These are phyloP conservation scores for Saccharata proteae DNA, from an alignment of 2,329 filamentous ascomycete species.

Conservation along the genomic window DNA sequence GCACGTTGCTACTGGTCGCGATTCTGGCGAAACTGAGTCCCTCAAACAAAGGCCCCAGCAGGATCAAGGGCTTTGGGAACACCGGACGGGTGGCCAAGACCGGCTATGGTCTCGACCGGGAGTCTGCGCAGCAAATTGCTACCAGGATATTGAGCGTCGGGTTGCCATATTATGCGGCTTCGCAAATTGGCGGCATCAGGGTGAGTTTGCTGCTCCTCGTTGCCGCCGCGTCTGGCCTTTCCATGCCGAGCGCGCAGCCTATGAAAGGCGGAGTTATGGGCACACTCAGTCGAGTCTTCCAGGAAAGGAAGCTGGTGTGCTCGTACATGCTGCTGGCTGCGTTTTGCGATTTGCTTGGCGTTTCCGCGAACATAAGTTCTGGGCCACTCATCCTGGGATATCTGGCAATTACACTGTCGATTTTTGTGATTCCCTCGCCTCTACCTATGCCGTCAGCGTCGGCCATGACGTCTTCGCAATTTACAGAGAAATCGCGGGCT, in stretches of 20 bases:
- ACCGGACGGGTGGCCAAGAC: too few relatives aligned
- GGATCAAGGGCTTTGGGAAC: slow-evolving; percentile 20
- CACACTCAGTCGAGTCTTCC: slow-evolving; percentile 21
- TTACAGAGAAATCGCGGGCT: not conserved
- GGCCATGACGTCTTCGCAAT: slow-evolving; percentile 2
- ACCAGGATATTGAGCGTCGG: slow-evolving; percentile 29
- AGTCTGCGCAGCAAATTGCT: slow-evolving; percentile 12
- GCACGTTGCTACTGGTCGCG: slow-evolving; percentile 33
- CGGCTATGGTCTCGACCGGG: too few relatives aligned
- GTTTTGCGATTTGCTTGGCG: slow-evolving; percentile 21
- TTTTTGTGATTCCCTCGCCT: slow-evolving; percentile 38
- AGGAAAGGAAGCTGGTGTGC: slow-evolving; percentile 21
- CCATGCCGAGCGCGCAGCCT: slow-evolving; percentile 11
- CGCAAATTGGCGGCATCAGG: slow-evolving; percentile 42
- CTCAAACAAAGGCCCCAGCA: slow-evolving; percentile 20
- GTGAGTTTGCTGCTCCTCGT: slow-evolving; percentile 41
- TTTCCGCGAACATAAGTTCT: slow-evolving; percentile 9
- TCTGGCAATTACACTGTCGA: slow-evolving; percentile 31
- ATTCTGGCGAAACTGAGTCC: slow-evolving; percentile 24
- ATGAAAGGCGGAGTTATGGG: slow-evolving; percentile 16
- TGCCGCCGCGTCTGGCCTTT: slow-evolving; percentile 33
- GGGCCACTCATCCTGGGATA: slow-evolving; percentile 32
- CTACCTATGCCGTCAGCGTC: slow-evolving; percentile 21
- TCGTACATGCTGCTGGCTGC: slow-evolving; percentile 22
- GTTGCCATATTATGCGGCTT: slow-evolving; percentile 44